A percentile compares a stretch with the other conserved stretches of the same genome.
Evolutionary conservation across 495 filamentous ascomycete genomes (phyloP).

Genomic region (Penicillium desertorum): DNA sequence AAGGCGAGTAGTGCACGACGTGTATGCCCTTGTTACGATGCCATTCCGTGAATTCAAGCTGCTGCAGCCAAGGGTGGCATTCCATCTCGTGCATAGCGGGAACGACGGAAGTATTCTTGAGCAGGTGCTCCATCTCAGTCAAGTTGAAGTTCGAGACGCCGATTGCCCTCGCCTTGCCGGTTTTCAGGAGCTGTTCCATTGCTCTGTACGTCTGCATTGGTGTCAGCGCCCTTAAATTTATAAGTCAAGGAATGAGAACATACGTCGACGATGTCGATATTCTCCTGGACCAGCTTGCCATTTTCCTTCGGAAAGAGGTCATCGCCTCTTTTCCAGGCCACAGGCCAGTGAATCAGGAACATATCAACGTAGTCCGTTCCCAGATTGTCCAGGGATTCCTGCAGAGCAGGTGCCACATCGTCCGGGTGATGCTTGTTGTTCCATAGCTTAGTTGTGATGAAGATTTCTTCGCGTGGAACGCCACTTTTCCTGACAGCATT

Average conservation of each 20-base stretch:
- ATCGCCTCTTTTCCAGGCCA: conserved; percentile 47
- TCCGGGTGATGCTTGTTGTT: conserved; percentile 65
- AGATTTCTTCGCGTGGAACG: conserved; percentile 59
- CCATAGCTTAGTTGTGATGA: conserved; percentile 73
- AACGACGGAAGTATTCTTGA: conserved; percentile 59
- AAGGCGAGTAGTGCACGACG: conserved; percentile 65
- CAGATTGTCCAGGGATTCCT: conserved; percentile 61
- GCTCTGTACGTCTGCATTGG: conserved; percentile 57
- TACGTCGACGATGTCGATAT: conserved; percentile 54
- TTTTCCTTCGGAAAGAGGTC: conserved; percentile 46
- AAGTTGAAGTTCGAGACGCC: conserved; percentile 78
- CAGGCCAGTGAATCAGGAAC: conserved; percentile 69
- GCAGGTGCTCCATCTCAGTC: conserved; percentile 62
- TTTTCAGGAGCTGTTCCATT: conserved; percentile 60
- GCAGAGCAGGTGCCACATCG: conserved; percentile 57
- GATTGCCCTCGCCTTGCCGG: conserved; percentile 62
- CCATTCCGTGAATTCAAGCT: conserved; percentile 56
- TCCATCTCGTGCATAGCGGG: conserved; percentile 70
- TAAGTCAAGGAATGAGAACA: conserved; percentile 8
- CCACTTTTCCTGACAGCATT: conserved; percentile 55
- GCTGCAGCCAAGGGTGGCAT: conserved; percentile 61
- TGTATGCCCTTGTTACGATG: conserved; percentile 57
- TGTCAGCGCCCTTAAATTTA: background rate
- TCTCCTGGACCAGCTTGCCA: conserved; percentile 44
- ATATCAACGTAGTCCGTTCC: conserved; percentile 67